phyloP scores from a whole-genome alignment of 1,284 basidiomycete genomes.

The Trichosporon inkin region DNA sequence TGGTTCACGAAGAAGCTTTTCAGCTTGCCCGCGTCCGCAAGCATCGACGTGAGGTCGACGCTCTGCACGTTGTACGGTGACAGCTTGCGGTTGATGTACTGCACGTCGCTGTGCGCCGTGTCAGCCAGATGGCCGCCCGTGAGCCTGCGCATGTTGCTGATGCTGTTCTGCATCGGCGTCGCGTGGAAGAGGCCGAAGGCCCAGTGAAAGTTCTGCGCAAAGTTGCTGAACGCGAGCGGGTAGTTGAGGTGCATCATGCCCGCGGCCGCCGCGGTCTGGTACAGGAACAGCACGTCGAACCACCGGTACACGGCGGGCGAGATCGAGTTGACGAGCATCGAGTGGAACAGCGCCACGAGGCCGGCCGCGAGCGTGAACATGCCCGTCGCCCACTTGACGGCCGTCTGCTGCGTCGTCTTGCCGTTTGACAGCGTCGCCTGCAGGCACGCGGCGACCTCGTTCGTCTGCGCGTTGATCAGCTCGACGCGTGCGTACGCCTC shows the following conservation, averaged over 20 bases:
- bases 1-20: constrained; percentile 43
- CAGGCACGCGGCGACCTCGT: constrained; percentile 75
- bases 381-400: constrained; percentile 73
- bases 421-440: constrained; percentile 90
- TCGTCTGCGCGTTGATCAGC: constrained; percentile 64
- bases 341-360: constrained; percentile 64
- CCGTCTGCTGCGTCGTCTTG: constrained; percentile 68
- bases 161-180: constrained; percentile 66
- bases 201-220: constrained; percentile 84
- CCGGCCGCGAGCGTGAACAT: constrained; percentile 66
- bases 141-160: constrained; percentile 70
- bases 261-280: constrained; percentile 73
- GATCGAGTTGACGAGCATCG: constrained; percentile 51
- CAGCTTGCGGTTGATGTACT: constrained; percentile 69
- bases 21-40: constrained; percentile 49
- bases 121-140: constrained; percentile 73
- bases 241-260: constrained; percentile 80
- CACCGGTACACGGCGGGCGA: constrained; percentile 58
- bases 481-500: constrained; percentile 83
- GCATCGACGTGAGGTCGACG: constrained; percentile 4
- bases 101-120: constrained; percentile 56
- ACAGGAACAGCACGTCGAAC: constrained; percentile 74
- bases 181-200: constrained; percentile 73
- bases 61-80: constrained; percentile 64
- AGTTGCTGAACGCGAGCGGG: constrained; percentile 73